Evolutionary conservation across 2,329 filamentous ascomycete species (phyloP).

Genomic region (Diplodia mutila): DNA sequence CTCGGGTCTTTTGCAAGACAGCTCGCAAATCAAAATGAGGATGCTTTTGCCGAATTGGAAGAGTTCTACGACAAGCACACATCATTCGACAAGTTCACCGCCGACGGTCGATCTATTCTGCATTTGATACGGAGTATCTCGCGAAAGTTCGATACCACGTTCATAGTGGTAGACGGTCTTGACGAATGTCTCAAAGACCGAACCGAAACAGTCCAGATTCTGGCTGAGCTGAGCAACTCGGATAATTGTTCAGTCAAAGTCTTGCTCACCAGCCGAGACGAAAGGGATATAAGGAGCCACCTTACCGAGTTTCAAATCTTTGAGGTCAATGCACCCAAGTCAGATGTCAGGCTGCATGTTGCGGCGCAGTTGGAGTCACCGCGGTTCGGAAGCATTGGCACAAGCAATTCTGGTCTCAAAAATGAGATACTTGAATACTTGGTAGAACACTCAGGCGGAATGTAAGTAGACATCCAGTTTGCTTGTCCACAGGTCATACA

Average conservation of each 20-base stretch:
- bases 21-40: background rate
- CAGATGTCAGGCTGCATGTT: background rate
- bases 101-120: background rate
- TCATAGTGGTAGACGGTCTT: constrained; percentile 5
- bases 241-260: background rate
- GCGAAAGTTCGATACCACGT: background rate
- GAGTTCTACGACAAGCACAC: background rate
- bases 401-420: background rate
- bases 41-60: background rate
- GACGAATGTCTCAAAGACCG: background rate
- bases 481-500: background rate
- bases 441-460: constrained; percentile 4
- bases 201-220: background rate
- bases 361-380: background rate
- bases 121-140: background rate
- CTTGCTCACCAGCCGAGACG: background rate
- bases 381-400: background rate
- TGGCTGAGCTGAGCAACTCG: background rate
- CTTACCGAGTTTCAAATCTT: background rate
- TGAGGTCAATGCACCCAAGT: background rate
- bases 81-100: background rate
- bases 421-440: background rate
- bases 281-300: background rate
- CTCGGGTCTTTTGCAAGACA: background rate
- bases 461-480: background rate